Evolutionary conservation across 2,329 filamentous ascomycete species (phyloP), one percentile per base, ranked within the genome.

Genomic region (Penicillium fuscoglaucum): DNA sequence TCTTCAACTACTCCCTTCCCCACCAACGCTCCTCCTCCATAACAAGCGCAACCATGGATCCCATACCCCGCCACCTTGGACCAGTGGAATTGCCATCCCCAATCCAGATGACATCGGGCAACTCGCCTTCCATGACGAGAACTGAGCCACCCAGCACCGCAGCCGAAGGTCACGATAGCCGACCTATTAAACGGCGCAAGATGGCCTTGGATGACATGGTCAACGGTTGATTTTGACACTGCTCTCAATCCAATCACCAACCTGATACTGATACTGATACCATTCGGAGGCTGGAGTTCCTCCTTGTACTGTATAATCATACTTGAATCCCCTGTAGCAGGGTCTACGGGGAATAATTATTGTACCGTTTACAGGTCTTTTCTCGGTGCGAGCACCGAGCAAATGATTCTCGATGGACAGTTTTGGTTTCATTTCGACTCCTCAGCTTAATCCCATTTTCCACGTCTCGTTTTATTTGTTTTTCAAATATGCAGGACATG

Each of bases 121-220:
- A 64, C 10, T 60, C 65, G 4, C 55, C 68, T 15, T 51, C 66
- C 7, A 37, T 57, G 5, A 51, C 48, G 5, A 64, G 63, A 15
- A 35, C 61, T 12, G 66, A 66, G 2, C 63, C 59, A 17, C 51
- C 63, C 3, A 58, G 26, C 7, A 56, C 60, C 10, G 70, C 68
- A 17, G 43, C 59, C 1, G 66, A 71, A 31, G 40, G 41, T 13
- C 56, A 63, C 5, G 68, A 70, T 12, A 62, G 60, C 12, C 61
- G 70, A 43, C 74, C 73, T 6, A 41, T 72, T 13, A 76, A 76
- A 56, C 66, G 74, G 43, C 72, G 72, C 33, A 74, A 72, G 48
- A 76, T 76, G 74, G 73, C 74, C 15, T 55, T 76, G 55, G 71
- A 76, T 51, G 74, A 76, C 50, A 76, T 76, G 67, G 74, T 76